Evolutionary conservation across 2,329 filamentous ascomycete species (phyloP), one percentile per base, ranked within the genome.

Genomic region (Cladorrhinum sp.): DNA sequence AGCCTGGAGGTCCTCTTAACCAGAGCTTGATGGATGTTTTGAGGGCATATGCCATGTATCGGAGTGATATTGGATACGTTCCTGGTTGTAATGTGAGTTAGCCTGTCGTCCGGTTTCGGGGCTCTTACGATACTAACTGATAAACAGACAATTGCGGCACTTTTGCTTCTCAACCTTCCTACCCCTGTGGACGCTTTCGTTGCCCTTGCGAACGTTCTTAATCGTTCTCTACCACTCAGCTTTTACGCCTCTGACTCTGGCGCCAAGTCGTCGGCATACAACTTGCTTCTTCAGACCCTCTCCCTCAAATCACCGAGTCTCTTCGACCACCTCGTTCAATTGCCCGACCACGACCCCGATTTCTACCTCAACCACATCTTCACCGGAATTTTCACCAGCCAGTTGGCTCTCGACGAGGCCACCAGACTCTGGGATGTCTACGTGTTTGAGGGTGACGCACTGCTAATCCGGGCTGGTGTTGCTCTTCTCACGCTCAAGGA

Each of bases 351-450:
- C 24, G 75, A 80, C 3, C 76, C 83, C 0, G 78, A 86, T 55
- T 65, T 74, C 18, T 90, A 86, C 66, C 77, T 92, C 6, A 74
- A 80, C 26, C 76, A 80, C 14, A 76, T 90, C 56, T 89, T 91
- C 68, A 82, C 82, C 5, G 80, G 79, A 16, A 76, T 92, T 5
- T 90, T 91, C 71, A 88, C 88, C 0, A 74, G 75, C 16, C 78
- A 83, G 42, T 75, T 91, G 3, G 82, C 82, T 7, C 80, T 92
- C 16, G 90, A 93, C 68, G 83, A 89, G 66, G 88, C 86, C 3
- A 84, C 86, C 1, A 79, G 91, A 1, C 74, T 95, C 12, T 94
- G 90, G 89, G 91, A 96, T 65, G 85, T 94, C 0, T 92, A 91
- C 66, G 86, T 90, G 2, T 92, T 96, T 65, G 91, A 96, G 70